phyloP scores from a whole-genome alignment of 495 filamentous ascomycete genomes.

The Sabuloglossum arenarium region DNA sequence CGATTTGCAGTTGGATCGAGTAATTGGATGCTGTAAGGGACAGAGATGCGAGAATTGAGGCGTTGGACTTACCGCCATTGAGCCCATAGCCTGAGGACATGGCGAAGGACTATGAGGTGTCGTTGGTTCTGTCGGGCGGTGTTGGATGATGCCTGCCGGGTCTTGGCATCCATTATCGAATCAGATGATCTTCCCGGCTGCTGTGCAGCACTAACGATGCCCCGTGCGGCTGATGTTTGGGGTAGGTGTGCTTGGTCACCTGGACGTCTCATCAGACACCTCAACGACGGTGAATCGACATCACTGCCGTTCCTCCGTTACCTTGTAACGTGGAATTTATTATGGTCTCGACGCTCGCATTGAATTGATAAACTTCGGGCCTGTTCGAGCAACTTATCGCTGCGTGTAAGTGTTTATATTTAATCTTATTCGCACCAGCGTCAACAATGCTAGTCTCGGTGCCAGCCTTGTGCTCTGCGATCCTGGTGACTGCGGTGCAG shows the following conservation, averaged over 20 bases:
- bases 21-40: neutral
- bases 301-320: no score
- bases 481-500: slow-evolving; percentile 10
- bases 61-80: slow-evolving; percentile 42
- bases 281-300: no score
- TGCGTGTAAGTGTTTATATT: no score
- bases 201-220: no score
- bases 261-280: neutral
- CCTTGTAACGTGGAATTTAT: no score
- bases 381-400: no score
- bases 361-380: no score
- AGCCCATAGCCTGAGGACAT: slow-evolving; percentile 75
- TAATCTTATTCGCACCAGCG: no score
- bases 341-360: no score
- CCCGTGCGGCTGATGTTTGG: no score
- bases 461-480: slow-evolving; percentile 7
- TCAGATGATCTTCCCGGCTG: neutral
- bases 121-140: neutral
- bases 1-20: no score
- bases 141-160: neutral
- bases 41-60: neutral
- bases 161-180: neutral
- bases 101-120: neutral
- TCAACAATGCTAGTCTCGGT: slow-evolving; percentile 1
- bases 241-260: neutral